A percentile compares a stretch with the other conserved stretches of the same genome.
phyloP scores from a whole-genome alignment of 2,329 filamentous ascomycete genomes.

The Anisogramma anomala region DNA sequence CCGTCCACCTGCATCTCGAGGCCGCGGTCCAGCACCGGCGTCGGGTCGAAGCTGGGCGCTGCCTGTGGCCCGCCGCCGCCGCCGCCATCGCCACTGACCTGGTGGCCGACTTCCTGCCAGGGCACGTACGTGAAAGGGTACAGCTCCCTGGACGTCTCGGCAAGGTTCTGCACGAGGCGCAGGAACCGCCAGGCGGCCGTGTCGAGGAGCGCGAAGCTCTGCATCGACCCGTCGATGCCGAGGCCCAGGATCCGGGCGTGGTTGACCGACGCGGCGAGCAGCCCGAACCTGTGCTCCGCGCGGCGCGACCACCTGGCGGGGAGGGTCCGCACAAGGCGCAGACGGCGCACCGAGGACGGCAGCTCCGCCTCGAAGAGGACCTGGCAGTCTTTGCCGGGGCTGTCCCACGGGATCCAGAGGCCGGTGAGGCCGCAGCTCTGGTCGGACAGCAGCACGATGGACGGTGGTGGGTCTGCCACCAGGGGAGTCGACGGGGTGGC shows the following conservation, averaged over 20 bases:
- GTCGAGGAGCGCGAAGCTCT: slow-evolving; percentile 56
- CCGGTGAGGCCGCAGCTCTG: slow-evolving; percentile 35
- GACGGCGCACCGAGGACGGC: slow-evolving; percentile 43
- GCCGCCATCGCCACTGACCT: slow-evolving; percentile 13
- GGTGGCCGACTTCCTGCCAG: slow-evolving; percentile 7
- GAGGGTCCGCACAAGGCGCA: slow-evolving; percentile 42
- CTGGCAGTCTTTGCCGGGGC: slow-evolving; percentile 29
- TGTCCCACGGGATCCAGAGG: slow-evolving; percentile 37
- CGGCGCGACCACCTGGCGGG: slow-evolving; percentile 36
- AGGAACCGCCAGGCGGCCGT: slow-evolving; percentile 55
- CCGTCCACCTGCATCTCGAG: slow-evolving; percentile 54
- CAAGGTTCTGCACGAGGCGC: slow-evolving; percentile 61
- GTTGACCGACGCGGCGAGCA: slow-evolving; percentile 30
- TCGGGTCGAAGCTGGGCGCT: slow-evolving; percentile 18
- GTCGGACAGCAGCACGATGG: slow-evolving; percentile 38
- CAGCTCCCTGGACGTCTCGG: slow-evolving; percentile 33
- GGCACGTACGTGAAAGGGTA: slow-evolving; percentile 36
- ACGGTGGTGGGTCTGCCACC: slow-evolving; percentile 21
- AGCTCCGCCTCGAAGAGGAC: slow-evolving; percentile 46
- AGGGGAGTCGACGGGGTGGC: slow-evolving; percentile 10
- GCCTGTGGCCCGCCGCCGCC: not conserved
- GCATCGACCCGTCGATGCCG: slow-evolving; percentile 57
- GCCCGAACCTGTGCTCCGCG: slow-evolving; percentile 29
- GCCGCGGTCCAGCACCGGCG: slow-evolving; percentile 31
- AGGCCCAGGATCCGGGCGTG: slow-evolving; percentile 50